A percentile compares a stretch with the other conserved stretches of the same genome.
Evolutionary conservation across 805 yeast genomes (phyloP).

Genomic region (Nakazawaea ishiwadae): DNA sequence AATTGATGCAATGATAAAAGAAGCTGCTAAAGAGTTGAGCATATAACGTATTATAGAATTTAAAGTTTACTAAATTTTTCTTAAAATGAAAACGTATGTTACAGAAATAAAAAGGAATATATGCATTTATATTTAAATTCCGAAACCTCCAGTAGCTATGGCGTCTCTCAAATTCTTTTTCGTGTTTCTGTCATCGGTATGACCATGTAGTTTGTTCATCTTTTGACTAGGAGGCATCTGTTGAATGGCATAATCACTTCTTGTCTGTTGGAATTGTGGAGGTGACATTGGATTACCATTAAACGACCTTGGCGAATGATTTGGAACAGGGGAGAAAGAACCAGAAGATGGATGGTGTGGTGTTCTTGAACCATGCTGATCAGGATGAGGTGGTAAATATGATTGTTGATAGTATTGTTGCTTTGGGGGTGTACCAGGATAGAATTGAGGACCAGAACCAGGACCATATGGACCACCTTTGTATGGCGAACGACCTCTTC

Average conservation of each 20-base stretch:
- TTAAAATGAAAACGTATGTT: no score
- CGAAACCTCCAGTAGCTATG: slow-evolving; percentile 12
- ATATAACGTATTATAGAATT: slow-evolving; percentile 3
- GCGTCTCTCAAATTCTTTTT: slow-evolving; percentile 13
- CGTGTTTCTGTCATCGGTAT: slow-evolving; percentile 2
- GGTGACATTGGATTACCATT: background rate
- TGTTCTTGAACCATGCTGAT: slow-evolving; percentile 1
- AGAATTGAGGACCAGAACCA: slow-evolving; percentile 7
- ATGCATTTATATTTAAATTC: slow-evolving; percentile 4
- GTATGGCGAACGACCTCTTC: slow-evolving; percentile 2
- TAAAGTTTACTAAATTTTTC: no score
- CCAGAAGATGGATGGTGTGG: slow-evolving; percentile 7
- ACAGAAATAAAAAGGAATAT: no score
- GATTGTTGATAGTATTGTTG: slow-evolving; percentile 8
- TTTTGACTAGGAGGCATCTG: slow-evolving; percentile 10
- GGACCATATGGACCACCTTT: background rate
- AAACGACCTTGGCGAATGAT: background rate
- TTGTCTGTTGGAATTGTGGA: background rate
- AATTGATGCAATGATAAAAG: slow-evolving; percentile 12
- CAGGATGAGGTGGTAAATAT: background rate
- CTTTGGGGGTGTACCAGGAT: background rate
- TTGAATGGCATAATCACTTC: slow-evolving; percentile 11
- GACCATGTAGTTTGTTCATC: slow-evolving; percentile 12
- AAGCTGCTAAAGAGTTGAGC: slow-evolving; percentile 13
- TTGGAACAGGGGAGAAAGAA: background rate